These are phyloP conservation scores for Neonectria neomacrospora DNA, from an alignment of 2,329 filamentous ascomycete species.

Conservation along the genomic window DNA sequence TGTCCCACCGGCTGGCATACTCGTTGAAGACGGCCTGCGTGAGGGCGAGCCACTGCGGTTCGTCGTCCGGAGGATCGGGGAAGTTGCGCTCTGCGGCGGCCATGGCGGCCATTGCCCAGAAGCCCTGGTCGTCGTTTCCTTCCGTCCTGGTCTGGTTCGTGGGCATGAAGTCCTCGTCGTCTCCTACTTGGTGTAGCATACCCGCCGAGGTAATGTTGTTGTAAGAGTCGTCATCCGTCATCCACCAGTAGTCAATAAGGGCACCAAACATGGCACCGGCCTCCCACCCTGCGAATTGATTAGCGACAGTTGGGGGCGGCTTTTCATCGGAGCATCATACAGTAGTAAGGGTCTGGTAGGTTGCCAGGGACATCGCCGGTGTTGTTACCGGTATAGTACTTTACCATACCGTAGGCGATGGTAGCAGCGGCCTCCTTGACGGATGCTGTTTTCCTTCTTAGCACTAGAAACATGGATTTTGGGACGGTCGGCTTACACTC, in stretches of 20 bases:
- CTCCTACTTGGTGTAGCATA: conserved; percentile 69
- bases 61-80: conserved; percentile 69
- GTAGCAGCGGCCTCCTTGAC: conserved; percentile 61
- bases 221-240: conserved; percentile 74
- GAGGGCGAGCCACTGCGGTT: conserved; percentile 80
- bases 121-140: conserved; percentile 82
- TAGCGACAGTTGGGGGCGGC: conserved; percentile 33
- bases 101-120: conserved; percentile 88
- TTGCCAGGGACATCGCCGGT: conserved; percentile 69
- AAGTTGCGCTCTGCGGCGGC: conserved; percentile 81
- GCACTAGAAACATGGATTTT: not conserved
- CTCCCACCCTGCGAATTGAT: conserved; percentile 69
- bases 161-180: conserved; percentile 73
- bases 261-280: conserved; percentile 77
- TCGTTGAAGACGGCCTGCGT: conserved; percentile 85
- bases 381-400: conserved; percentile 67
- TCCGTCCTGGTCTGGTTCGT: conserved; percentile 69
- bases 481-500: conserved; percentile 27
- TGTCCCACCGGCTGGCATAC: conserved; percentile 78
- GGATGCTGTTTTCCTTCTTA: conserved; percentile 52
- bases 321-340: conserved; percentile 57
- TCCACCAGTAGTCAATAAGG: conserved; percentile 77
- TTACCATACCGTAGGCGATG: conserved; percentile 60
- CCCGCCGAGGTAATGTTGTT: conserved; percentile 69
- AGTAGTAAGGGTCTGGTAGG: conserved; percentile 72